Conservation (phyloP, 2,329 filamentous ascomycete genomes). For the Pezicula radicicola region DNA sequence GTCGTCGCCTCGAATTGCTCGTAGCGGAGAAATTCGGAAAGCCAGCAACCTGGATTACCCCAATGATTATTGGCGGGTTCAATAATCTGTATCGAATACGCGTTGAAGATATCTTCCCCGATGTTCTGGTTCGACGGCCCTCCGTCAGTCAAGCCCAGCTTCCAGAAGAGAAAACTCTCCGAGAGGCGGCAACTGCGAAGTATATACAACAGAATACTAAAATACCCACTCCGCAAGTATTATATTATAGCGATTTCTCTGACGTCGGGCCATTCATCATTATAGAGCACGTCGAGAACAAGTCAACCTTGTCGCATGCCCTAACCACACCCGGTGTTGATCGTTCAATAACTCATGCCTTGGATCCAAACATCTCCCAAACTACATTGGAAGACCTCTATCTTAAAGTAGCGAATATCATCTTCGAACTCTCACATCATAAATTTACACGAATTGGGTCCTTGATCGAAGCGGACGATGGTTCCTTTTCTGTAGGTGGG, state of each 20-base stretch:
- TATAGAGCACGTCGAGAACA: conserved; percentile 2
- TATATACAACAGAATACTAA: conserved; percentile 1
- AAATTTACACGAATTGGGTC: conserved; percentile 7
- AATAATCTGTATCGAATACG: conserved; percentile 6
- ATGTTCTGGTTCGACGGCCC: conserved; percentile 4
- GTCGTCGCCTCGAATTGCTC: background rate
- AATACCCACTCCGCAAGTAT: background rate
- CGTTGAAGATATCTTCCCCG: conserved; percentile 1
- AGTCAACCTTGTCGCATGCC: background rate
- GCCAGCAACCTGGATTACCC: conserved; percentile 4
- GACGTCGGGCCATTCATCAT: conserved; percentile 7
- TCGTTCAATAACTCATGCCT: conserved; percentile 26
- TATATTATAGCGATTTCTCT: background rate
- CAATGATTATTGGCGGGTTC: conserved; percentile 3
- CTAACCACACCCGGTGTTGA: conserved; percentile 9
- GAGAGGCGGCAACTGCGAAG: conserved; percentile 5
- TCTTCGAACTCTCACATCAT: conserved; percentile 2
- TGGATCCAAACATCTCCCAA: conserved; percentile 20
- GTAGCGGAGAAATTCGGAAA: conserved; percentile 2
- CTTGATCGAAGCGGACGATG: conserved; percentile 4
- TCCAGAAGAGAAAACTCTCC: conserved; percentile 5
- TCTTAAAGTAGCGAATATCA: conserved; percentile 1
- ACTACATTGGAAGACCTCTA: background rate
- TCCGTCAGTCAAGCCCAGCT: conserved; percentile 1
- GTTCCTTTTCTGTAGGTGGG: background rate